These are phyloP conservation scores for Aspergillus sp. DNA, from an alignment of 2,329 filamentous ascomycete species.

Conservation along the genomic window DNA sequence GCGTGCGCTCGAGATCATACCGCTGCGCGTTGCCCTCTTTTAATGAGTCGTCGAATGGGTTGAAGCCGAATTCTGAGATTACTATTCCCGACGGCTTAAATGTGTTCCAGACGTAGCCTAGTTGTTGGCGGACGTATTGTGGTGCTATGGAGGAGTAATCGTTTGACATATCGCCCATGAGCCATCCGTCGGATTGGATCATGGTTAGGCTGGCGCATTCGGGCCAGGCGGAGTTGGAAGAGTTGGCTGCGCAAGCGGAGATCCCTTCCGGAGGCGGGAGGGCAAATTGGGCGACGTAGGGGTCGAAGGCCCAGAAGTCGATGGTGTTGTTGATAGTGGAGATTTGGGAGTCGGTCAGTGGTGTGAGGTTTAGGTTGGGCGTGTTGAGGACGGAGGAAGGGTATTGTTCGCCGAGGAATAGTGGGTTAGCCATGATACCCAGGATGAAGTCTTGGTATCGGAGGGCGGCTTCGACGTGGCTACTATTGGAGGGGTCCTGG, in stretches of 20 bases:
- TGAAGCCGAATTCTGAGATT: constrained; percentile 59
- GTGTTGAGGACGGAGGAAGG: constrained; percentile 47
- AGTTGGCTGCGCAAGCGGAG: constrained; percentile 51
- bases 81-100: constrained; percentile 51
- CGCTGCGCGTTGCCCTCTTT: constrained; percentile 52
- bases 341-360: constrained; percentile 53
- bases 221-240: constrained; percentile 48
- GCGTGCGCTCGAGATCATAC: constrained; percentile 55
- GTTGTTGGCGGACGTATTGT: constrained; percentile 46
- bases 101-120: constrained; percentile 62
- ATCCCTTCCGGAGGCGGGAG: constrained; percentile 51
- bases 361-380: constrained; percentile 41
- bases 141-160: constrained; percentile 62
- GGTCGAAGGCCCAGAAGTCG: constrained; percentile 60
- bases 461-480: constrained; percentile 79
- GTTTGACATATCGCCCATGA: constrained; percentile 59
- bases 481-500: constrained; percentile 45
- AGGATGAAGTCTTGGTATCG: constrained; percentile 76
- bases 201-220: constrained; percentile 56
- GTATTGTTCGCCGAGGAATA: constrained; percentile 50
- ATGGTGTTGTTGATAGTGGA: constrained; percentile 52
- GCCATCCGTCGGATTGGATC: constrained; percentile 55
- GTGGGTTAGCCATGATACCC: constrained; percentile 48
- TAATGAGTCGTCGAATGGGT: constrained; percentile 51
- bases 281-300: constrained; percentile 60